phyloP scores from a whole-genome alignment of 208 protist genomes.

The Trypanosoma caninum region DNA sequence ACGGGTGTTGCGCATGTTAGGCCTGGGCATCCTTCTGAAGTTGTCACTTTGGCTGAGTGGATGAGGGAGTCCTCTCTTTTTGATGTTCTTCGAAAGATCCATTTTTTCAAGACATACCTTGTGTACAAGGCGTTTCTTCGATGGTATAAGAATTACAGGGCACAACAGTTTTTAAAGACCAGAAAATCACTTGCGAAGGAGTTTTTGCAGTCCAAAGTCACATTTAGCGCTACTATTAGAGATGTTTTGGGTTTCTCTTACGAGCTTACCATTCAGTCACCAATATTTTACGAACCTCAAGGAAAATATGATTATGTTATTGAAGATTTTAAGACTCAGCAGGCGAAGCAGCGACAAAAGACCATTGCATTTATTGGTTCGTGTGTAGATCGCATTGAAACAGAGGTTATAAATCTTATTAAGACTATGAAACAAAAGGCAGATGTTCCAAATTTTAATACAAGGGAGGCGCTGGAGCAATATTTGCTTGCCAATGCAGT shows the following conservation, averaged over 20 bases:
- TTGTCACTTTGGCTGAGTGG: conserved; percentile 90
- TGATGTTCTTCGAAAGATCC: conserved; percentile 90
- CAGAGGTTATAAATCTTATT: conserved; percentile 78
- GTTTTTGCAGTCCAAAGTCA: conserved; percentile 82
- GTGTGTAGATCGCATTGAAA: conserved; percentile 80
- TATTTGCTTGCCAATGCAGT: conserved; percentile 85
- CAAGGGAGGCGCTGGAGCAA: conserved; percentile 87
- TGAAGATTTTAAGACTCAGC: conserved; percentile 75
- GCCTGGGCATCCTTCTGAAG: conserved; percentile 85
- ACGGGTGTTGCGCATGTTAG: conserved; percentile 92
- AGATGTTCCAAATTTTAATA: conserved; percentile 91
- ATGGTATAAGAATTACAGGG: conserved; percentile 71
- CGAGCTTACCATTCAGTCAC: conserved; percentile 67
- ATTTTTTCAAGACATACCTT: conserved; percentile 91
- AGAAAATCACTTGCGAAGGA: conserved; percentile 65
- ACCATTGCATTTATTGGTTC: conserved; percentile 44
- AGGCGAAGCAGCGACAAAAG: conserved; percentile 72
- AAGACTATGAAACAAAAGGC: conserved; percentile 76
- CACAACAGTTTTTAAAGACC: conserved; percentile 70
- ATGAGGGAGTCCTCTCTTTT: conserved; percentile 91
- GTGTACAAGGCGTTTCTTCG: conserved; percentile 90
- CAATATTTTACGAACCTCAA: conserved; percentile 78
- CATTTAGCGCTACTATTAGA: conserved; percentile 75
- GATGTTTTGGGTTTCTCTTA: conserved; percentile 78
- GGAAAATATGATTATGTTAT: conserved; percentile 88